Evolutionary conservation across 352 stramenopile species (phyloP).

Genomic region (Globisporangium perplexum): DNA sequence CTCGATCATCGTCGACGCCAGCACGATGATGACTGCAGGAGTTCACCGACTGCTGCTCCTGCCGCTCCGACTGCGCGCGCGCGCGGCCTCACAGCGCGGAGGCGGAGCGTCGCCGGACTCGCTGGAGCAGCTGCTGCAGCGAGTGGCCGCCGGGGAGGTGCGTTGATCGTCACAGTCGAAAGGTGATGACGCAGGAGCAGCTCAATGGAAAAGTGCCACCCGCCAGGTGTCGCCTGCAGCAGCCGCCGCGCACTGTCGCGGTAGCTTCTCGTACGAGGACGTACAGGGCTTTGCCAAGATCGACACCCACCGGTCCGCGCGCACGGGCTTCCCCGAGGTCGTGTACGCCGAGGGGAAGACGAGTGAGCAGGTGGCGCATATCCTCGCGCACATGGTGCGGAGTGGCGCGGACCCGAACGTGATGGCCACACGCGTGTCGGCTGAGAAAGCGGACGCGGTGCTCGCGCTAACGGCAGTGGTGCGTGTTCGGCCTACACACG

Average conservation of each 20-base stretch:
- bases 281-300: constrained; percentile 74
- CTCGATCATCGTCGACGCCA: background rate
- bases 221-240: constrained; percentile 21
- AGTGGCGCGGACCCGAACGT: constrained; percentile 43
- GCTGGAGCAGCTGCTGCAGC: constrained; percentile 37
- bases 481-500: background rate
- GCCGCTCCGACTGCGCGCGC: background rate
- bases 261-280: constrained; percentile 38
- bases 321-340: constrained; percentile 94
- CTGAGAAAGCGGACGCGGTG: constrained; percentile 35
- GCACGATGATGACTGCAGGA: background rate
- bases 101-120: background rate
- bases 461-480: constrained; percentile 30
- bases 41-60: background rate
- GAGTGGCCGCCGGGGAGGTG: constrained; percentile 49
- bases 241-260: constrained; percentile 21
- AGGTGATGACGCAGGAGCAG: background rate
- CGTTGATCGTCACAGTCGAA: background rate
- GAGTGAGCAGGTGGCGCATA: constrained; percentile 79
- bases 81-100: background rate
- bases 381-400: constrained; percentile 87
- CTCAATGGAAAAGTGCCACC: background rate
- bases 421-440: constrained; percentile 81
- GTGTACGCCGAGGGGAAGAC: constrained; percentile 95
- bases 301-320: constrained; percentile 79